Conservation (phyloP, 495 filamentous ascomycete genomes). For the Aspergillus cavernicola region DNA sequence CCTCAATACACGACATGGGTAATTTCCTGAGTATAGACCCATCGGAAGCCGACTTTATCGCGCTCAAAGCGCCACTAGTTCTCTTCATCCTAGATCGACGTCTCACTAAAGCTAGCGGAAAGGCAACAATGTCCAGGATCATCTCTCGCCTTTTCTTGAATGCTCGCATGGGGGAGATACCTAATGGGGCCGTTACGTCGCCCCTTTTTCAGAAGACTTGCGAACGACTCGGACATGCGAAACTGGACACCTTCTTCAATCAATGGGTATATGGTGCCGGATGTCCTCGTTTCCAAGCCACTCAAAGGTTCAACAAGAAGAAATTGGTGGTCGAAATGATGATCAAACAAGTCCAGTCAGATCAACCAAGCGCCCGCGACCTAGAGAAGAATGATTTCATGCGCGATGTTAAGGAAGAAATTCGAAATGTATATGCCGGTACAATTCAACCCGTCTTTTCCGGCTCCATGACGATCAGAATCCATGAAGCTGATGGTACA, state of each 20-base stretch:
- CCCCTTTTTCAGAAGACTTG: conserved; percentile 73
- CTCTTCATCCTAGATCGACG: conserved; percentile 91
- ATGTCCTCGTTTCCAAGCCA: conserved; percentile 80
- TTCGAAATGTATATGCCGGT: conserved; percentile 64
- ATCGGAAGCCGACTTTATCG: conserved; percentile 82
- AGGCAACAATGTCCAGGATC: conserved; percentile 77
- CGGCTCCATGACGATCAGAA: conserved; percentile 93
- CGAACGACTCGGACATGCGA: conserved; percentile 81
- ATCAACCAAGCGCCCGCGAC: conserved; percentile 45
- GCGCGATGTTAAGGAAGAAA: conserved; percentile 76
- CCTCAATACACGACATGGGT: conserved; percentile 78
- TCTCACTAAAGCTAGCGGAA: conserved; percentile 79
- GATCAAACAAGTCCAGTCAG: conserved; percentile 74
- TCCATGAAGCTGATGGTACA: conserved; percentile 97
- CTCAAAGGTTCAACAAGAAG: conserved; percentile 95
- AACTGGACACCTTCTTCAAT: conserved; percentile 80
- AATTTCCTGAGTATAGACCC: conserved; percentile 72
- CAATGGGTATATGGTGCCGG: conserved; percentile 91
- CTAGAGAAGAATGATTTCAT: conserved; percentile 68
- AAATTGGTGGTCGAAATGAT: conserved; percentile 91
- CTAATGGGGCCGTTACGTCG: conserved; percentile 69
- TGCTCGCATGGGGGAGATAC: conserved; percentile 71
- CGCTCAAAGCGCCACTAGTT: conserved; percentile 85
- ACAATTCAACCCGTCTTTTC: conserved; percentile 76
- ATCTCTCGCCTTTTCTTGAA: conserved; percentile 76